Percentiles rank a stretch among this genome's conserved stretches.
phyloP scores from a whole-genome alignment of 2,329 filamentous ascomycete genomes.

The Coniella lustricola region DNA sequence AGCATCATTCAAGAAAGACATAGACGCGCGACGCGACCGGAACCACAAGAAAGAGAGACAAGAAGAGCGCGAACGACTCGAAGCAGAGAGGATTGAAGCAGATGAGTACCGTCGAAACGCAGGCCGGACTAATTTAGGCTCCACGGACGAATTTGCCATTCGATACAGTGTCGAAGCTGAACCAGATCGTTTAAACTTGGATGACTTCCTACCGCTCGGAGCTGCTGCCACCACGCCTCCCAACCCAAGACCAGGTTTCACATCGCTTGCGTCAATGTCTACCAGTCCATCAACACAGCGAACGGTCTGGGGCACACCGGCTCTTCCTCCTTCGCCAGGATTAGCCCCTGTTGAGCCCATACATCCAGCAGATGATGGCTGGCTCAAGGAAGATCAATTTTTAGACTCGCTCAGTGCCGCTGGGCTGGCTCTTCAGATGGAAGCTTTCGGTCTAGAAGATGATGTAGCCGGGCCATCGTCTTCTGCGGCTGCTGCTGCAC shows the following conservation, averaged over 20 bases:
- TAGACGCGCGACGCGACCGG: slow-evolving; percentile 66
- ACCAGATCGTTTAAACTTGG: slow-evolving; percentile 35
- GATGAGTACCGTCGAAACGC: slow-evolving; percentile 54
- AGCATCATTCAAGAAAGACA: slow-evolving; percentile 68
- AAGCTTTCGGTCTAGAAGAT: slow-evolving; percentile 40
- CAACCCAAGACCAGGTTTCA: slow-evolving; percentile 54
- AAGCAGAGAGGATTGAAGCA: slow-evolving; percentile 74
- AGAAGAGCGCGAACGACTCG: slow-evolving; percentile 77
- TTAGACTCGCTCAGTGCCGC: slow-evolving; percentile 58
- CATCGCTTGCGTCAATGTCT: slow-evolving; percentile 66
- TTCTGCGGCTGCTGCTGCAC: slow-evolving; percentile 11
- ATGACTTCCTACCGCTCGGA: slow-evolving; percentile 60
- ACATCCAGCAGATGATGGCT: slow-evolving; percentile 60
- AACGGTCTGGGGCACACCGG: slow-evolving; percentile 90
- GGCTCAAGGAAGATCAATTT: slow-evolving; percentile 76
- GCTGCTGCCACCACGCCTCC: slow-evolving; percentile 47
- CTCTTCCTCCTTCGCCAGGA: slow-evolving; percentile 51
- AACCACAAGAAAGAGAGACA: slow-evolving; percentile 77
- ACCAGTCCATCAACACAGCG: slow-evolving; percentile 69
- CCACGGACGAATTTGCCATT: slow-evolving; percentile 31
- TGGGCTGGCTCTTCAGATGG: slow-evolving; percentile 54
- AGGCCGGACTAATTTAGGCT: slow-evolving; percentile 28
- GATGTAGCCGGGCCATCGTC: slow-evolving; percentile 15
- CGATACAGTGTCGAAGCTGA: slow-evolving; percentile 25
- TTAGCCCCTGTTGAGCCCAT: slow-evolving; percentile 36